Base-by-base conservation (phyloP, 495 filamentous ascomycete species). In the Haplographium delicatum region DNA sequence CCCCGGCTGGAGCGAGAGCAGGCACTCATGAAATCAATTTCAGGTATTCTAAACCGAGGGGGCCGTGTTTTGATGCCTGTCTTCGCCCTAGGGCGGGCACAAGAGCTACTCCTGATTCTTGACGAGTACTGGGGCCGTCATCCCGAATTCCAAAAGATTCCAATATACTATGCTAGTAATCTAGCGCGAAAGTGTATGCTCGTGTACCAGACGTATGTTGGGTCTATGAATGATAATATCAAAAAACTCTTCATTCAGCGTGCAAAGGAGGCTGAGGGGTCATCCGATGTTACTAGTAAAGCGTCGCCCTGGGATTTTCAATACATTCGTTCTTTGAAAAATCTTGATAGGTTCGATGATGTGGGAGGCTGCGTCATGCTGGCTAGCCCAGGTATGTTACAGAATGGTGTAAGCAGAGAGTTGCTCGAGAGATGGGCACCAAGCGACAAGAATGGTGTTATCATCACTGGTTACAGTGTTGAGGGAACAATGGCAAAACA, bases 141-240 rank as follows among this genome's bases (percentile, higher is more conserved):
- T 60, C 69, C 78, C 0, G 88, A 96, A 61, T 85, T 82, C 58
- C 91, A 94, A 56, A 88, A 86, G 51, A 82, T 85, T 16, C 93
- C 93, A 15, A 97, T 98, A 46, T 98, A 96, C 71, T 98, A 96
- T 66, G 93, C 93, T 42, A 89, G 85, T 53, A 95, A 91, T 62
- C 76, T 96, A 40, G 93, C 93, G 1, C 73, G 91, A 55, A 93
- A 95, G 65, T 98, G 93, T 63, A 98, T 98, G 93, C 79, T 95
- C 15, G 90, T 98, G 5, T 98, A 98, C 62, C 91, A 96, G 66
- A 98, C 93, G 1, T 97, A 96, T 61, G 86, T 96, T 51, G 85
- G 87, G 45, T 87, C 89, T 22, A 98, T 98, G 93, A 98, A 98
- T 63, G 91, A 96, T 64, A 96, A 95, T 59, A 97, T 98, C 68